Conservation (phyloP, 2,329 filamentous ascomycete species). For the Teratosphaeria pseudoeucalypti region DNA sequence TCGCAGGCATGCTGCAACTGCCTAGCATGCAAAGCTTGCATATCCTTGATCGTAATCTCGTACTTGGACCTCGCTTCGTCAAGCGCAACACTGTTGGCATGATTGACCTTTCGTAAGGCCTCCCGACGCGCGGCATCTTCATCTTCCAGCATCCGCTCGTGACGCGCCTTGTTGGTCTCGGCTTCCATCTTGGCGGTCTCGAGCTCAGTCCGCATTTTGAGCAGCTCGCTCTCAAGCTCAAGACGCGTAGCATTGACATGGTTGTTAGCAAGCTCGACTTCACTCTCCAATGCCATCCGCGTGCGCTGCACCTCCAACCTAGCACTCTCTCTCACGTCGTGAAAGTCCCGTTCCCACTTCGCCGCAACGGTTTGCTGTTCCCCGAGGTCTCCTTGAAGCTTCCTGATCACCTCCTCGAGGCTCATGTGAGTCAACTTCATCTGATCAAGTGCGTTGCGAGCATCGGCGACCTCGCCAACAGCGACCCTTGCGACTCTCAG, state of each 20-base stretch:
- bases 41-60: conserved; percentile 22
- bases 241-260: conserved; percentile 75
- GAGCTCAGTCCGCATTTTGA: conserved; percentile 60
- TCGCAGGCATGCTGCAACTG: conserved; percentile 47
- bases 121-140: conserved; percentile 58
- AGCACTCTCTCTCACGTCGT: conserved; percentile 71
- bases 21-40: conserved; percentile 52
- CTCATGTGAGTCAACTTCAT: conserved; percentile 16
- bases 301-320: conserved; percentile 72
- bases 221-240: conserved; percentile 70
- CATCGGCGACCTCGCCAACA: conserved; percentile 66
- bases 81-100: conserved; percentile 42
- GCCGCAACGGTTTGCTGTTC: conserved; percentile 59
- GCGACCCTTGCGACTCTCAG: conserved; percentile 38
- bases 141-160: conserved; percentile 77
- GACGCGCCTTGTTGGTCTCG: conserved; percentile 68
- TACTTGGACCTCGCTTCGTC: conserved; percentile 51
- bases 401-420: conserved; percentile 19
- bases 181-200: conserved; percentile 69
- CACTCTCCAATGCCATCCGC: conserved; percentile 65
- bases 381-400: conserved; percentile 49
- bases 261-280: conserved; percentile 74
- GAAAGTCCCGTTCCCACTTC: conserved; percentile 69
- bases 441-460: conserved; percentile 60
- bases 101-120: conserved; percentile 46